phyloP scores from a whole-genome alignment of 345 rosid genomes.

The Populus davidiana region DNA sequence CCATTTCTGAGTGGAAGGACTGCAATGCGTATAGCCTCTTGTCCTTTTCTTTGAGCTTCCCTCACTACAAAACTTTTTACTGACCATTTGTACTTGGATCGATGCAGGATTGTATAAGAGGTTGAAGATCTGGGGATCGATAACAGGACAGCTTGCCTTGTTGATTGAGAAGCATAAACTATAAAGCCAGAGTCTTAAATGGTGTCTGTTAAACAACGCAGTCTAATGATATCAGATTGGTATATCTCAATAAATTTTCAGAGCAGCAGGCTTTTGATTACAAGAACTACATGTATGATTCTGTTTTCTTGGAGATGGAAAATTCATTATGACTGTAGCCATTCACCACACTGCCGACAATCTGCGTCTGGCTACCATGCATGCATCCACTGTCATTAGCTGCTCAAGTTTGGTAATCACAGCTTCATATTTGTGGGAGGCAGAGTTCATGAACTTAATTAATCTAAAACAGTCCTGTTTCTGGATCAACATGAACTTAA shows the following conservation, averaged over 20 bases:
- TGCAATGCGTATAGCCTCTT: conserved; percentile 29
- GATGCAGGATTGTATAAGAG: conserved; percentile 1
- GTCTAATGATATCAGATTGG: neutral
- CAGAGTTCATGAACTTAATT: neutral
- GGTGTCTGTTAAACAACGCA: neutral
- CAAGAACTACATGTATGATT: no score
- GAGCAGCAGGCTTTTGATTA: neutral
- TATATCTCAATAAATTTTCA: neutral
- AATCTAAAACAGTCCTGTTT: neutral
- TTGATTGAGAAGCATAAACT: neutral
- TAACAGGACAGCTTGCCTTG: neutral
- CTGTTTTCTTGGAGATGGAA: no score
- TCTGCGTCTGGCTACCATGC: neutral
- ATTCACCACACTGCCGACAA: no score
- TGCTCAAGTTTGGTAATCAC: neutral
- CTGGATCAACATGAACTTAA: neutral
- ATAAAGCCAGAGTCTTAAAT: neutral
- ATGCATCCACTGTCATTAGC: neutral
- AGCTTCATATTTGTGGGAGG: neutral
- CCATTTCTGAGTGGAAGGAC: conserved; percentile 38
- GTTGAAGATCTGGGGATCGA: neutral
- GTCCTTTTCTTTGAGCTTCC: neutral
- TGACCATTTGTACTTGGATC: neutral
- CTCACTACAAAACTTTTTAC: neutral
- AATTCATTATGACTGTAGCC: no score